Conservation (phyloP, 768 basidiomycete species). For the Cantharellus anzutake region DNA sequence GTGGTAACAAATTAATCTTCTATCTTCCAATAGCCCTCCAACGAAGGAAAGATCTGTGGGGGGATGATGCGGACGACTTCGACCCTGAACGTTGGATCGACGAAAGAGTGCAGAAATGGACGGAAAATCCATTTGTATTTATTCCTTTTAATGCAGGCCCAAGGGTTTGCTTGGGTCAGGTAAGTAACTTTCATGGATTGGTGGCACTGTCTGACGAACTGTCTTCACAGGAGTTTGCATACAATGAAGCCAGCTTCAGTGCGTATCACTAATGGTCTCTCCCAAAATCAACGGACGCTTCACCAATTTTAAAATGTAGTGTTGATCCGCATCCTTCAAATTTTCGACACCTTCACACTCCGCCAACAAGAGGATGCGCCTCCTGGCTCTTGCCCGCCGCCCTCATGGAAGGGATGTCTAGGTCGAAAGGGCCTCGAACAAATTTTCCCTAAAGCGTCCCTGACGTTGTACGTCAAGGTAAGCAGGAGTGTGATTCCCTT, state of each 20-base stretch:
- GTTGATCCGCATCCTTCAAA: constrained; percentile 46
- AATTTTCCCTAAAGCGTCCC: constrained; percentile 40
- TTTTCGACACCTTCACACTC: constrained; percentile 38
- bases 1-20: no score
- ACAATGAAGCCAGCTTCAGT: constrained; percentile 52
- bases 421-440: constrained; percentile 30
- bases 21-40: constrained; percentile 23
- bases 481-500: not conserved
- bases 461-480: constrained; percentile 52
- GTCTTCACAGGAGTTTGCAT: constrained; percentile 54
- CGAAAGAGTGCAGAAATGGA: constrained; percentile 18
- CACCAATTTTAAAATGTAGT: constrained; percentile 11
- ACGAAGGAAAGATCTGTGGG: constrained; percentile 50
- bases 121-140: constrained; percentile 29
- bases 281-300: no score
- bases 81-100: constrained; percentile 65
- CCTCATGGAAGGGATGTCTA: constrained; percentile 24
- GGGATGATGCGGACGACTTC: constrained; percentile 55
- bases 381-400: constrained; percentile 16
- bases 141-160: constrained; percentile 60
- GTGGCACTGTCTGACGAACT: constrained; percentile 24
- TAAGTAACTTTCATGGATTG: constrained; percentile 14
- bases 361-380: constrained; percentile 33
- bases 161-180: constrained; percentile 17
- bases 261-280: no score